These are phyloP conservation scores for Lachancea meyersii DNA, from an alignment of 805 yeast genomes.

Conservation along the genomic window DNA sequence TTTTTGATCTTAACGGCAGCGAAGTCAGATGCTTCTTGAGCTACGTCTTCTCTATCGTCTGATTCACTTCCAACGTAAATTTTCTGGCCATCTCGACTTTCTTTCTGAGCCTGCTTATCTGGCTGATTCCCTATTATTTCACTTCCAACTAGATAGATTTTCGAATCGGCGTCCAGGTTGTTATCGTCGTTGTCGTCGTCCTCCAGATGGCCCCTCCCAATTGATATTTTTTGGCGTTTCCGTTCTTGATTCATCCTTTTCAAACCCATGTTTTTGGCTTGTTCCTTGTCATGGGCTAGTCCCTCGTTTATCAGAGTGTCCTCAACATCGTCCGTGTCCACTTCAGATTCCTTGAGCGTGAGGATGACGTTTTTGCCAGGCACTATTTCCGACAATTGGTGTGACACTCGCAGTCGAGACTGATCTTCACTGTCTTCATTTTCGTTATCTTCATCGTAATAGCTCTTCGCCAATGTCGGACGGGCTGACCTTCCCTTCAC, in stretches of 20 bases:
- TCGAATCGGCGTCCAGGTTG: background rate
- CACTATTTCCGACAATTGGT: slow-evolving; percentile 38
- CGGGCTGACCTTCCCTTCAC: slow-evolving; percentile 6
- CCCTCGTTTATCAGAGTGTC: slow-evolving; percentile 26
- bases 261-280: slow-evolving; percentile 30
- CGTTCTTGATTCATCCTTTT: slow-evolving; percentile 33
- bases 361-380: slow-evolving; percentile 43
- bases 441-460: slow-evolving; percentile 20
- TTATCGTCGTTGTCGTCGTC: slow-evolving; percentile 18
- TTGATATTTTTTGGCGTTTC: slow-evolving; percentile 19
- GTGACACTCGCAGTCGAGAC: slow-evolving; percentile 40
- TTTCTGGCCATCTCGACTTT: background rate
- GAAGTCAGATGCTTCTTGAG: slow-evolving; percentile 23
- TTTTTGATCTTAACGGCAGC: slow-evolving; percentile 38
- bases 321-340: slow-evolving; percentile 22
- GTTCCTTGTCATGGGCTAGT: slow-evolving; percentile 22
- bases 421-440: slow-evolving; percentile 17
- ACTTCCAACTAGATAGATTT: background rate
- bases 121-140: background rate
- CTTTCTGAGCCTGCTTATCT: background rate
- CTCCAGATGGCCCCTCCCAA: slow-evolving; percentile 11
- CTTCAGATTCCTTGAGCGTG: slow-evolving; percentile 45
- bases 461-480: slow-evolving; percentile 4
- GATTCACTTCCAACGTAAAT: slow-evolving; percentile 1
- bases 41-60: slow-evolving; percentile 9